phyloP scores from a whole-genome alignment of 495 filamentous ascomycete species.

The Endocarpon pusillum region DNA sequence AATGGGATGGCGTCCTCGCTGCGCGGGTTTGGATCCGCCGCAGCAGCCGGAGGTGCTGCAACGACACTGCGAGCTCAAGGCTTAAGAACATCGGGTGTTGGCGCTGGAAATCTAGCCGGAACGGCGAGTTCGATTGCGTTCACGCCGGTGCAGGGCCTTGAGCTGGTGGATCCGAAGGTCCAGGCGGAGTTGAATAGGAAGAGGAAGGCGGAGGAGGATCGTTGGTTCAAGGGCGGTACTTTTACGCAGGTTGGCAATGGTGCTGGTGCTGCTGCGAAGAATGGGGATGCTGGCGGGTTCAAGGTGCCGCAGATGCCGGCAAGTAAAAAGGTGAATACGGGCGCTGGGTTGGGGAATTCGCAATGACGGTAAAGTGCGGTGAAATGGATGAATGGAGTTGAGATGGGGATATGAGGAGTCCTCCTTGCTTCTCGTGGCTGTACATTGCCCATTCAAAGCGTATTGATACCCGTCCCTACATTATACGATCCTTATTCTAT shows the following conservation, averaged over 20 bases:
- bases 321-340: no score
- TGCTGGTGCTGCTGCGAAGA: slow-evolving; percentile 11
- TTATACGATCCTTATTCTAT: no score
- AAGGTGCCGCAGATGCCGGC: slow-evolving; percentile 33
- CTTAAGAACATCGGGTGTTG: slow-evolving; percentile 59
- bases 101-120: slow-evolving; percentile 39
- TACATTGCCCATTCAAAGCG: no score
- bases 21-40: slow-evolving; percentile 52
- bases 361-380: no score
- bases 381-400: no score
- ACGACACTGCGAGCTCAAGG: slow-evolving; percentile 57
- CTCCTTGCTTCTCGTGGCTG: no score
- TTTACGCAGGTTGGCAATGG: slow-evolving; percentile 73
- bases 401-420: no score
- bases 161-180: slow-evolving; percentile 89
- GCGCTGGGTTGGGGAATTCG: no score
- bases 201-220: slow-evolving; percentile 81
- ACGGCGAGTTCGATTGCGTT: slow-evolving; percentile 83
- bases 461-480: no score
- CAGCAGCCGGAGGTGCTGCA: slow-evolving; percentile 33
- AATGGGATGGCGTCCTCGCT: slow-evolving; percentile 54
- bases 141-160: slow-evolving; percentile 83
- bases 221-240: slow-evolving; percentile 89
- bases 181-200: slow-evolving; percentile 67
- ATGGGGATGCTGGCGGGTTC: slow-evolving; percentile 26